phyloP scores from a whole-genome alignment of 2,329 filamentous ascomycete genomes.

The Alternaria sp. region DNA sequence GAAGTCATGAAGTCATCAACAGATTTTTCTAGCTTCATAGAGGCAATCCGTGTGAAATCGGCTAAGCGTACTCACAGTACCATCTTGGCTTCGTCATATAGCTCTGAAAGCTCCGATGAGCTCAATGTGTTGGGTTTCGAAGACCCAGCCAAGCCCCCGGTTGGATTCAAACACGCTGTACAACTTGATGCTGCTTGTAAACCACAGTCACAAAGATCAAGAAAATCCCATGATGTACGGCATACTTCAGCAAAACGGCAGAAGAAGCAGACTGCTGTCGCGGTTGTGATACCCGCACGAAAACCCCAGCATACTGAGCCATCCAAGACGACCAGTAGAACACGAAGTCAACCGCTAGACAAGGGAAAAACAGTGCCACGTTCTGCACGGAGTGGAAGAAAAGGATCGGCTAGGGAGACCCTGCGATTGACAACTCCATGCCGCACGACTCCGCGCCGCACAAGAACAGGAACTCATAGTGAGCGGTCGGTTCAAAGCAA shows the following conservation, averaged over 20 bases:
- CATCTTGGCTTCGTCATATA: background rate
- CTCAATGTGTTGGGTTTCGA: background rate
- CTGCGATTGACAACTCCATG: background rate
- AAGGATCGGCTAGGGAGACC: background rate
- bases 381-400: background rate
- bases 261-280: background rate
- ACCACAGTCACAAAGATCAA: background rate
- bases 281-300: background rate
- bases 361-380: too few species aligned
- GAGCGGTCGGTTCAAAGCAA: background rate
- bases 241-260: too few species aligned
- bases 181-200: background rate
- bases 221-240: too few species aligned
- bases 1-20: background rate
- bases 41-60: background rate
- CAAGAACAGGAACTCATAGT: background rate
- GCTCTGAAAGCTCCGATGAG: background rate
- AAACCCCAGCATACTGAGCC: background rate
- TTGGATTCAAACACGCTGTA: too few species aligned
- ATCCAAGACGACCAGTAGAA: background rate
- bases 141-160: too few species aligned
- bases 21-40: background rate
- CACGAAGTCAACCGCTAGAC: background rate
- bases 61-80: too few species aligned
- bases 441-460: background rate